Conservation (phyloP, 2,329 filamentous ascomycete species). For the Talaromyces sp. region DNA sequence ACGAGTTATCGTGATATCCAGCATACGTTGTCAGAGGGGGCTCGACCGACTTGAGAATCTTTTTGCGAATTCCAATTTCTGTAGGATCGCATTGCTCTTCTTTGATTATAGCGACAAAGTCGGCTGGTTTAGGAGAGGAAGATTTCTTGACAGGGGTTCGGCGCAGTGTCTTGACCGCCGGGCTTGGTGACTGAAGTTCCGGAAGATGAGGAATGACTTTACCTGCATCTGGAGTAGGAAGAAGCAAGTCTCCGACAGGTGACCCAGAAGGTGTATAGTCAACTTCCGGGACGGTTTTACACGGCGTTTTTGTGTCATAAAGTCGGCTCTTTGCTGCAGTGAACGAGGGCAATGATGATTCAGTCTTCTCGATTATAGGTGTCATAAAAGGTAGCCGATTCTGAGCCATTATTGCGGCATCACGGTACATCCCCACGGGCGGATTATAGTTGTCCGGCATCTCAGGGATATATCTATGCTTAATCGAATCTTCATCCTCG, state of each 20-base stretch:
- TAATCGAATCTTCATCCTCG: constrained; percentile 33
- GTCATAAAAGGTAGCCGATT: constrained; percentile 98
- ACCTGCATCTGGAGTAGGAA: constrained; percentile 62
- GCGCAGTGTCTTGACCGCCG: constrained; percentile 32
- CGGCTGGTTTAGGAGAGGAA: constrained; percentile 15
- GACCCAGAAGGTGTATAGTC: constrained; percentile 23
- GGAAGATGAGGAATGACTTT: constrained; percentile 40
- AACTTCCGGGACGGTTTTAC: constrained; percentile 43
- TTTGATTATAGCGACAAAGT: constrained; percentile 64
- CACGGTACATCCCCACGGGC: constrained; percentile 72
- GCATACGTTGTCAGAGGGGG: constrained; percentile 69
- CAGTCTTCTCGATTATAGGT: constrained; percentile 91
- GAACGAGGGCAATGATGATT: constrained; percentile 69
- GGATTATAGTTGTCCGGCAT: constrained; percentile 86
- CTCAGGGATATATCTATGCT: constrained; percentile 49
- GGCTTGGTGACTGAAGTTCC: constrained; percentile 29
- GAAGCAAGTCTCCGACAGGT: constrained; percentile 44
- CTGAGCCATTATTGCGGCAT: constrained; percentile 74
- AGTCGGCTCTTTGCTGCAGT: constrained; percentile 53
- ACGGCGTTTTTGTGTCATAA: constrained; percentile 71
- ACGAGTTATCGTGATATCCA: constrained; percentile 72
- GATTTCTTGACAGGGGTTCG: constrained; percentile 17
- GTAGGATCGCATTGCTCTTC: constrained; percentile 86
- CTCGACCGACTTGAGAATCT: constrained; percentile 69
- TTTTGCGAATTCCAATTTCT: constrained; percentile 66